Percentiles rank a stretch among this genome's conserved stretches.
Evolutionary conservation across 2,329 filamentous ascomycete species (phyloP).

Genomic region (Botrytis byssoidea): DNA sequence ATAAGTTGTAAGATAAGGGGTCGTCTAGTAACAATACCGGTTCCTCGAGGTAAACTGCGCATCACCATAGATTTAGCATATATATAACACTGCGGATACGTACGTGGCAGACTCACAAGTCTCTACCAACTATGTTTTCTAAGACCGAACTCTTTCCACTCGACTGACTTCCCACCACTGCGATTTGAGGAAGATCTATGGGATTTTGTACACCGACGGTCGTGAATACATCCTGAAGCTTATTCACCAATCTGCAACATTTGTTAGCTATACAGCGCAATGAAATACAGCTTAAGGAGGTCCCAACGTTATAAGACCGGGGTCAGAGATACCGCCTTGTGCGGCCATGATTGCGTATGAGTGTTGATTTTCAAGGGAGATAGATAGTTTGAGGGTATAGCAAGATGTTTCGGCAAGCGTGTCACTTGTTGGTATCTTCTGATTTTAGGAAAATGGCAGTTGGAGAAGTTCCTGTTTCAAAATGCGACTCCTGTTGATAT

Average conservation of each 20-base stretch:
- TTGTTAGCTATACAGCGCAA: slow-evolving; percentile 34
- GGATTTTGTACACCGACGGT: slow-evolving; percentile 99
- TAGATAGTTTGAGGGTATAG: background rate
- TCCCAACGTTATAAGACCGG: slow-evolving; percentile 62
- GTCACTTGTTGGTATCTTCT: background rate
- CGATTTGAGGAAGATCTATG: slow-evolving; percentile 97
- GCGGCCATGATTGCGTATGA: slow-evolving; percentile 29
- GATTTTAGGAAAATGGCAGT: slow-evolving; percentile 8
- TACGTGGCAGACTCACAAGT: slow-evolving; percentile 71
- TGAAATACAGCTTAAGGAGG: slow-evolving; percentile 27
- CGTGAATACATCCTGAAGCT: slow-evolving; percentile 98
- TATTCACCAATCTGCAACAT: slow-evolving; percentile 77
- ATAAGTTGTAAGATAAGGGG: slow-evolving; percentile 97
- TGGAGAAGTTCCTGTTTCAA: background rate
- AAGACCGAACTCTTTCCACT: slow-evolving; percentile 99
- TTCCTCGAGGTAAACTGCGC: slow-evolving; percentile 84
- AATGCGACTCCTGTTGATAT: slow-evolving; percentile 17
- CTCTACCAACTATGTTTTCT: slow-evolving; percentile 97
- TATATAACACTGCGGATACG: slow-evolving; percentile 21
- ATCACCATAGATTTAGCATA: slow-evolving; percentile 34
- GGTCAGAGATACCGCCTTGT: slow-evolving; percentile 62
- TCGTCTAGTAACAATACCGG: slow-evolving; percentile 93
- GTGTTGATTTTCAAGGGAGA: slow-evolving; percentile 8
- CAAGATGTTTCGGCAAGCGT: background rate
- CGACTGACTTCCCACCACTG: slow-evolving; percentile 96